Evolutionary conservation across 192 early-diverging fungal species (phyloP).

Genomic region (Helicostylum pulchrum): DNA sequence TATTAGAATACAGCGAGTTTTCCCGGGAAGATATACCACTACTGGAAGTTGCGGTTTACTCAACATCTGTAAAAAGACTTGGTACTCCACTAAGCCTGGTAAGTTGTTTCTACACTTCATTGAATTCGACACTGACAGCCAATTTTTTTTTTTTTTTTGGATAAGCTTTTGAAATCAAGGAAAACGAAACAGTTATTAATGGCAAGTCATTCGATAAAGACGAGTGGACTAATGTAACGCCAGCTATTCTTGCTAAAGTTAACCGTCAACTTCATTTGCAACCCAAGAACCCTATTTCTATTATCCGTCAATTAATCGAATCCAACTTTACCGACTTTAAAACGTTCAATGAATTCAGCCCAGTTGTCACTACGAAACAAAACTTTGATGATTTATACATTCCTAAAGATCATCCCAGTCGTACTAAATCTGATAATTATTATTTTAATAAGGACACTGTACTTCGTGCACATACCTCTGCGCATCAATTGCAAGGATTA

Average conservation of each 20-base stretch:
- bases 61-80: not conserved
- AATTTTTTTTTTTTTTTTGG: not conserved
- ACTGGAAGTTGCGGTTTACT: not conserved
- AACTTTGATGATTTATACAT: slow-evolving; percentile 95
- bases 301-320: slow-evolving; percentile 80
- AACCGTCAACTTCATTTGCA: slow-evolving; percentile 72
- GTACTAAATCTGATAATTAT: slow-evolving; percentile 86
- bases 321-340: slow-evolving; percentile 66
- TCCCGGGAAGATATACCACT: not conserved
- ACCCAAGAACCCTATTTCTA: slow-evolving; percentile 82
- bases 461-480: slow-evolving; percentile 90
- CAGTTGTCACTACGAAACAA: slow-evolving; percentile 76
- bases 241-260: slow-evolving; percentile 72
- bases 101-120: not conserved
- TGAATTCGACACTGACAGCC: not conserved
- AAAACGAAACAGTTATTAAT: slow-evolving; percentile 33
- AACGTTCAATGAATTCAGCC: slow-evolving; percentile 62
- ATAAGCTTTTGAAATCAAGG: not conserved
- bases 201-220: slow-evolving; percentile 50
- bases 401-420: slow-evolving; percentile 75
- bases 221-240: slow-evolving; percentile 73
- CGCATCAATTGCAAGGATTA: slow-evolving; percentile 86
- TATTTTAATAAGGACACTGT: slow-evolving; percentile 80
- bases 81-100: not conserved
- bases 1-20: not conserved